These are phyloP conservation scores for Apiospora aurea DNA, from an alignment of 2,329 filamentous ascomycete species.

Conservation along the genomic window DNA sequence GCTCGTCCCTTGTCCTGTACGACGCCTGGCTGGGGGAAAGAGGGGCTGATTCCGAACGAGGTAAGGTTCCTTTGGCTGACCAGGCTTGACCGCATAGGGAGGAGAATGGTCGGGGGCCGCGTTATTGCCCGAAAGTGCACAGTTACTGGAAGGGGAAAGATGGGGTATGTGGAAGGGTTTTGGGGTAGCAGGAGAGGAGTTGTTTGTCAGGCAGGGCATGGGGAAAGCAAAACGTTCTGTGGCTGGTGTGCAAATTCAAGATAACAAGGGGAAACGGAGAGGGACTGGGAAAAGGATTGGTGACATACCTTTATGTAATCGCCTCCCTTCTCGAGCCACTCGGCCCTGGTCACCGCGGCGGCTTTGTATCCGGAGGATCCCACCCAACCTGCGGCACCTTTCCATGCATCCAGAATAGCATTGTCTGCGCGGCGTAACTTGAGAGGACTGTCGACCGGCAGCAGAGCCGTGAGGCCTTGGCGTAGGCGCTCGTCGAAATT, in stretches of 20 bases:
- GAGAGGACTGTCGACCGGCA: conserved; percentile 75
- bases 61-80: not conserved
- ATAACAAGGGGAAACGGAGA: conserved; percentile 5
- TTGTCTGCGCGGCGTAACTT: conserved; percentile 76
- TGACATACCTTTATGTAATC: conserved; percentile 86
- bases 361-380: conserved; percentile 64
- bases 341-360: conserved; percentile 76
- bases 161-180: not conserved
- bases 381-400: conserved; percentile 88
- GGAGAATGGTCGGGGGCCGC: not conserved
- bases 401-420: conserved; percentile 88
- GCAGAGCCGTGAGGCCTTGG: conserved; percentile 73
- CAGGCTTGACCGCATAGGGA: not conserved
- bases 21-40: not conserved
- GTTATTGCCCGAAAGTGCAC: not conserved
- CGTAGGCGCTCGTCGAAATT: conserved; percentile 85
- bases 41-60: not conserved
- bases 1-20: not conserved
- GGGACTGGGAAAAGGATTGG: conserved; percentile 27
- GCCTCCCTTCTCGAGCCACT: conserved; percentile 89
- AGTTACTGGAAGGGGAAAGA: not conserved
- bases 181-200: not conserved
- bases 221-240: not conserved
- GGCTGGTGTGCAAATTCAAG: not conserved
- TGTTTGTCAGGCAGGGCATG: not conserved